Conservation (phyloP, 352 stramenopile species). For the Phytophthora cactorum region DNA sequence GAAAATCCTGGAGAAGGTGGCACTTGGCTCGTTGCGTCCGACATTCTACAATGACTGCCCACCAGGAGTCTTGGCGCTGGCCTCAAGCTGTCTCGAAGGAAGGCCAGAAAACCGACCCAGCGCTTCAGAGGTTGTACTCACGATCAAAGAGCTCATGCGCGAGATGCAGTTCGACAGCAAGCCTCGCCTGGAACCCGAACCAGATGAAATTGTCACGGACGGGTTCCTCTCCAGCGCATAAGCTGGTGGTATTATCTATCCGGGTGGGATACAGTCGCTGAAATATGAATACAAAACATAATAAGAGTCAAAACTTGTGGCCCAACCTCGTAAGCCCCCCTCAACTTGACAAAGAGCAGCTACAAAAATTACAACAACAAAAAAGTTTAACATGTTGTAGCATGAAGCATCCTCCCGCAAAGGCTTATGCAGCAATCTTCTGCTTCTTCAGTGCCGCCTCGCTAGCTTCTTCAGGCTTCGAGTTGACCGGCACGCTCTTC, state of each 20-base stretch:
- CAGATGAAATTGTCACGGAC: constrained; percentile 32
- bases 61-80: constrained; percentile 43
- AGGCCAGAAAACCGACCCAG: constrained; percentile 51
- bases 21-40: constrained; percentile 42
- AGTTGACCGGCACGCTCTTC: constrained; percentile 13
- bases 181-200: constrained; percentile 26
- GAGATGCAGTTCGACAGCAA: constrained; percentile 26
- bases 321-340: background rate
- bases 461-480: constrained; percentile 26
- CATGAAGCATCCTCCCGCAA: background rate
- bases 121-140: constrained; percentile 44
- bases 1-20: constrained; percentile 50
- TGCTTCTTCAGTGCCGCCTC: constrained; percentile 48
- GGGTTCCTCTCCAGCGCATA: constrained; percentile 37
- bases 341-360: too few species aligned
- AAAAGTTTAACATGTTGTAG: constrained; percentile 8
- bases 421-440: constrained; percentile 33
- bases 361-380: background rate
- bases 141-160: constrained; percentile 45
- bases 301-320: constrained; percentile 16
- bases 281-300: constrained; percentile 27
- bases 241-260: background rate
- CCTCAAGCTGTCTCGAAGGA: constrained; percentile 51
- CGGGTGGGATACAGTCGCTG: constrained; percentile 11
- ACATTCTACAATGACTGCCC: constrained; percentile 65